Base-by-base conservation (phyloP, 2,329 filamentous ascomycete species). In the Arthrobotrys musiformis region DNA sequence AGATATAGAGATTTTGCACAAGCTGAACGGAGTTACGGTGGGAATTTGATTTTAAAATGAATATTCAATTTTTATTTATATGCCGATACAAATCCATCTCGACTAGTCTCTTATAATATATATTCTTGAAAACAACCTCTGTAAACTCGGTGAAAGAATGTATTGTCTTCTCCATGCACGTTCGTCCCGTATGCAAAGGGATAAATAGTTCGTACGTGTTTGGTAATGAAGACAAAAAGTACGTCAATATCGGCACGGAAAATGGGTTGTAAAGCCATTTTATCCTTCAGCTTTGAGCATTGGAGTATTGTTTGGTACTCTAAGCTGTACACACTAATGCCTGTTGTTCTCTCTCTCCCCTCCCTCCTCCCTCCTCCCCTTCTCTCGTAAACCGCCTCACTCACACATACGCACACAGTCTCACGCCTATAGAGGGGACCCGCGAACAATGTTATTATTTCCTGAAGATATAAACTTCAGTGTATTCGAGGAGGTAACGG, bases 81-180 rank as follows among this genome's bases (percentile, higher is more conserved):
- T n/a, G n/a, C n/a, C n/a, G n/a, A n/a, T n/a, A n/a, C n/a, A n/a
- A n/a, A n/a, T n/a, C n/a, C n/a, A n/a, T n/a, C n/a, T n/a, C n/a
- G n/a, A n/a, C n/a, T n/a, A n/a, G n/a, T n/a, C n/a, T n/a, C n/a
- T n/a, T n/a, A n/a, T n/a, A n/a, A n/a, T n/a, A n/a, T n/a, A n/a
- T n/a, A n/a, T n/a, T n/a, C n/a, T n/a, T n/a, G n/a, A n/a, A 22
- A 22, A 46, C n/a, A 15, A 22, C n/a, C 17, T 5, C 4, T 22
- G 19, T 22, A 24, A 58, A 19, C 11, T 8, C 6, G 11, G 5
- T 35, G 15, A 56, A 70, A 37, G 78, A 67, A 86, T 89, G 87
- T 89, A 84, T 85, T 86, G 87, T 85, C 84, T 85, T 87, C 87
- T 89, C 86, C 88, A 90, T 90, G 87, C 88, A 90, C 87, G 85